A percentile compares a stretch with the other conserved stretches of the same genome.
Conservation (phyloP, 129 eudicot species). For the Helichrysum umbraculigerum region DNA sequence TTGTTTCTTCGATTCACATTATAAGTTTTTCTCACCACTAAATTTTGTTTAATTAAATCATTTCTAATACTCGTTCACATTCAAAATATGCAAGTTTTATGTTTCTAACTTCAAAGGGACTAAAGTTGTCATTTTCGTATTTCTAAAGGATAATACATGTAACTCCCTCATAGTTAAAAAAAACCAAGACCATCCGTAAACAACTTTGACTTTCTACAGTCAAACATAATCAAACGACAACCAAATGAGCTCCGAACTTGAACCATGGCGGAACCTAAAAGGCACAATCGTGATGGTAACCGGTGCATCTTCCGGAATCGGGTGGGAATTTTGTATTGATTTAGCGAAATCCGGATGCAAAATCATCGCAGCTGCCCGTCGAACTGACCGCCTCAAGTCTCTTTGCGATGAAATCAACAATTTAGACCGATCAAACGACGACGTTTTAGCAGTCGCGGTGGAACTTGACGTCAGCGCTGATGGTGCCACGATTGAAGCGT, state of each 20-base stretch:
- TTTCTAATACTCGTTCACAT: too few species aligned
- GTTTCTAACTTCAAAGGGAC: too few species aligned
- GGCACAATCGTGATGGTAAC: conserved; percentile 19
- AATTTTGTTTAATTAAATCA: too few species aligned
- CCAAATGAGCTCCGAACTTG: neutral
- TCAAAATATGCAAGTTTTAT: too few species aligned
- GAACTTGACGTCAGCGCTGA: conserved; percentile 23
- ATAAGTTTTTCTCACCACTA: too few species aligned
- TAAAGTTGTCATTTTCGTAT: too few species aligned
- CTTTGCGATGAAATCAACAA: conserved; percentile 16
- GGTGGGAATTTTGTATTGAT: conserved; percentile 17
- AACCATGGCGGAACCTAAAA: conserved; percentile 13
- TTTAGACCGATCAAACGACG: neutral
- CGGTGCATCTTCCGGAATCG: conserved; percentile 28
- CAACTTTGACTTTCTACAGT: neutral
- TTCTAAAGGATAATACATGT: too few species aligned
- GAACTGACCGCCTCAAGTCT: conserved; percentile 17
- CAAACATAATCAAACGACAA: neutral
- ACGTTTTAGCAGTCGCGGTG: neutral
- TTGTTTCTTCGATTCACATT: too few species aligned
- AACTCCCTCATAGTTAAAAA: too few species aligned
- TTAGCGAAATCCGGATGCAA: conserved; percentile 26
- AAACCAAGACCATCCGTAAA: neutral
- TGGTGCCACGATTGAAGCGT: neutral
- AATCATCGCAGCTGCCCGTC: conserved; percentile 28